Base-by-base conservation (phyloP, 2,329 filamentous ascomycete species). In the Aspergillus tanneri region DNA sequence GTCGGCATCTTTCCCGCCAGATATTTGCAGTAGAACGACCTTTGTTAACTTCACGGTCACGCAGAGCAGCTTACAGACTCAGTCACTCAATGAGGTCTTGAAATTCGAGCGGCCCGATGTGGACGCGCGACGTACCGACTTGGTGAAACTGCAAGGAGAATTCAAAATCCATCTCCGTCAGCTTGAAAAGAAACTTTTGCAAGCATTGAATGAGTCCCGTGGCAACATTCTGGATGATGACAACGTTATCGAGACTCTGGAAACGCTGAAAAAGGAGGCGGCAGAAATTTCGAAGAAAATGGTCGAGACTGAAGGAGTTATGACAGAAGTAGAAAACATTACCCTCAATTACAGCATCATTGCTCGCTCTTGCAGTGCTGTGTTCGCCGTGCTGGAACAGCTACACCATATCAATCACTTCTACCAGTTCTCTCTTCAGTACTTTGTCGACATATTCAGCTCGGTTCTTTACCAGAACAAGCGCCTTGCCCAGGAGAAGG, bases 1-100 rank as follows among this genome's bases (percentile, higher is more conserved):
- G 1, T 99, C 95, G 34, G 92, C 93, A 21, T 89, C 86, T 6
- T 99, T 99, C 68, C 85, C 93, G 6, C 95, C 93, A 0, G 93
- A 99, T 66, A 90, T 99, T 55, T 99, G 95, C 83, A 96, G 90
- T 77, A 84, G 95, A 63, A 97, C 93, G 5, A 99, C 95, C 0
- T 96, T 99, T 72, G 93, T 99, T 80, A 99, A 99, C 74, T 99
- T 99, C 62, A 97, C 95, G 1, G 92, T 99, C 54, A 99, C 93
- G 4, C 92, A 97, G 74, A 96, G 93, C 81, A 97, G 92, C 78
- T 79, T 99, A 65, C 93, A 96, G 74, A 97, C 93, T 2, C 93
- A 99, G 72, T 96, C 93, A 1, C 83, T 99, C 58, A 96, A 96
- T 60, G 91, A 99, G 55, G 93, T 97, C 25, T 82, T 99, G 64